Percentiles rank a stretch among this genome's conserved stretches.
Evolutionary conservation across 495 filamentous ascomycete genomes (phyloP).

Genomic region (Gamarada debralockiae): DNA sequence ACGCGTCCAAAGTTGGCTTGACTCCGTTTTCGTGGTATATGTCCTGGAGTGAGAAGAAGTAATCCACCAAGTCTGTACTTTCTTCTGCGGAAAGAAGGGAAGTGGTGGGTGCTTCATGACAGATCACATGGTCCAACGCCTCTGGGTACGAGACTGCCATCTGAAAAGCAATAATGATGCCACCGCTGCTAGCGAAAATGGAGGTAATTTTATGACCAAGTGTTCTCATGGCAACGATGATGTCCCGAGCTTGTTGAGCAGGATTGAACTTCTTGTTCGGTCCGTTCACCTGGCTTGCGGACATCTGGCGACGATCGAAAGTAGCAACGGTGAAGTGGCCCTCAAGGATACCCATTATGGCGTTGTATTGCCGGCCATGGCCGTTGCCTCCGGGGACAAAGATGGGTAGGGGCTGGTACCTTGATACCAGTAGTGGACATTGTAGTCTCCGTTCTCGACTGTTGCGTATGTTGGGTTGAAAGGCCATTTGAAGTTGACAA

Average conservation of each 20-base stretch:
- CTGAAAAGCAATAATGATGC: slow-evolving; percentile 25
- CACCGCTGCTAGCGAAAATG: slow-evolving; percentile 28
- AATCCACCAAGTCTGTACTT: slow-evolving; percentile 13
- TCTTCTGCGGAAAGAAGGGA: slow-evolving; percentile 20
- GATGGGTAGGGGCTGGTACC: slow-evolving; percentile 24
- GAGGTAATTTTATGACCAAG: slow-evolving; percentile 21
- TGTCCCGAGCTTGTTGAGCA: slow-evolving; percentile 25
- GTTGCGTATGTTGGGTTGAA: background rate
- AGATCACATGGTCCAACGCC: slow-evolving; percentile 21
- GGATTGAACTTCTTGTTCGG: slow-evolving; percentile 16
- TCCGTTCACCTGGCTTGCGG: slow-evolving; percentile 12
- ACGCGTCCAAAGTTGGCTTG: slow-evolving; percentile 6
- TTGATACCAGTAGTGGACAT: slow-evolving; percentile 28
- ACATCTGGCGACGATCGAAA: slow-evolving; percentile 30
- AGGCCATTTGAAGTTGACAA: background rate
- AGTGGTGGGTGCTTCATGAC: slow-evolving; percentile 25
- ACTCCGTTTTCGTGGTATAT: slow-evolving; percentile 19
- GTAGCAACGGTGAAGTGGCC: slow-evolving; percentile 22
- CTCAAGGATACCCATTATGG: slow-evolving; percentile 18
- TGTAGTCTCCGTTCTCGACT: slow-evolving; percentile 26
- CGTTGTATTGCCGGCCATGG: slow-evolving; percentile 25
- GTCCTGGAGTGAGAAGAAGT: slow-evolving; percentile 12
- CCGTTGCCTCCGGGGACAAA: slow-evolving; percentile 30
- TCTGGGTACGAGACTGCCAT: slow-evolving; percentile 28
- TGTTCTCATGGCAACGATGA: slow-evolving; percentile 21